Evolutionary conservation across 202 grass and related monocot species (phyloP).

Genomic region (Setaria italica): DNA sequence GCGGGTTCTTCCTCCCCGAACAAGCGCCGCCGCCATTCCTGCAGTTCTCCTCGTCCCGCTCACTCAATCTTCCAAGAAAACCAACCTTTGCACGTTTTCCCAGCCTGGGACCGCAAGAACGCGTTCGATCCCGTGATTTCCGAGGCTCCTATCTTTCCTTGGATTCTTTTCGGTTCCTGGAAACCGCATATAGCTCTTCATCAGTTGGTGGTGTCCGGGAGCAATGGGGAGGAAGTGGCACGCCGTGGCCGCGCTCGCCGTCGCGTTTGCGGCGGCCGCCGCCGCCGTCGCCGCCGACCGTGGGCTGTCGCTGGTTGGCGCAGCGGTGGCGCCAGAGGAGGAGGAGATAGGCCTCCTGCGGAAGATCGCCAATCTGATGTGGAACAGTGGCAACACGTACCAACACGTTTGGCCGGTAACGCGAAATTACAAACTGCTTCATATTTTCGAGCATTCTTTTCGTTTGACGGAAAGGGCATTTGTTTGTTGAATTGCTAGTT

Average conservation of each 20-base stretch:
- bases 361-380: conserved; percentile 59
- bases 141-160: conserved; percentile 23
- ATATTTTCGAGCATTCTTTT: conserved; percentile 15
- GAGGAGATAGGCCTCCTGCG: conserved; percentile 54
- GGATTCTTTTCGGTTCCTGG: not conserved
- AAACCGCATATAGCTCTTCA: not conserved
- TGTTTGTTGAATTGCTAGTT: conserved; percentile 9
- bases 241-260: conserved; percentile 43
- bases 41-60: not conserved
- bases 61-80: conserved; percentile 29
- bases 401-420: conserved; percentile 92
- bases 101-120: conserved; percentile 19
- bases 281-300: conserved; percentile 45
- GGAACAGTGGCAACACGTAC: conserved; percentile 55
- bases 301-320: not conserved
- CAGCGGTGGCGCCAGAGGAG: conserved; percentile 6
- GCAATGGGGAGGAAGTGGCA: conserved; percentile 54
- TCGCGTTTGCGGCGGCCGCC: conserved; percentile 30
- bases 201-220: not conserved
- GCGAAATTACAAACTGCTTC: not conserved
- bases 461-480: not conserved
- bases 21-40: conserved; percentile 15
- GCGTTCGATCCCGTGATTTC: conserved; percentile 25
- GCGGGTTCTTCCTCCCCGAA: conserved; percentile 1
- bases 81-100: conserved; percentile 35